Evolutionary conservation across 2,329 filamentous ascomycete species (phyloP).

Genomic region (Stagonosporopsis rhizophila): DNA sequence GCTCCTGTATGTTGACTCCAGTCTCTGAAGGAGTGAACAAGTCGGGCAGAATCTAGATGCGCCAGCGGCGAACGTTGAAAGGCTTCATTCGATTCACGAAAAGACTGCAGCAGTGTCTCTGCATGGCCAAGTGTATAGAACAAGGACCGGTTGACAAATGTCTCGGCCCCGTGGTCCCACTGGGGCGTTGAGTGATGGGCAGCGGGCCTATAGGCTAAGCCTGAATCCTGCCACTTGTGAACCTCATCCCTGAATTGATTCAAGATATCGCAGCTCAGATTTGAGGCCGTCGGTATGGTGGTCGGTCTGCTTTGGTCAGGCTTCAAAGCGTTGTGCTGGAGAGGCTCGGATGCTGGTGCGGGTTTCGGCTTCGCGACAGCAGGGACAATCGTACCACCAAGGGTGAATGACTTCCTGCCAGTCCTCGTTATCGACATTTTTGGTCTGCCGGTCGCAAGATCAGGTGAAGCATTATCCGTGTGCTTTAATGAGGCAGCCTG

Average conservation of each 20-base stretch:
- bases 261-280: conserved; percentile 38
- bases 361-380: background rate
- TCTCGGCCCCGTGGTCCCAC: conserved; percentile 23
- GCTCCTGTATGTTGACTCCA: conserved; percentile 45
- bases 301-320: background rate
- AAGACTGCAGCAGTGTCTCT: conserved; percentile 44
- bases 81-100: conserved; percentile 34
- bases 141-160: conserved; percentile 43
- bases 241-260: conserved; percentile 40
- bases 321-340: background rate
- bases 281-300: conserved; percentile 29
- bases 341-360: background rate
- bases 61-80: conserved; percentile 41
- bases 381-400: conserved; percentile 13
- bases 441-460: conserved; percentile 8
- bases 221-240: conserved; percentile 20
- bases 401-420: conserved; percentile 30
- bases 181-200: conserved; percentile 30
- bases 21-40: conserved; percentile 42
- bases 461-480: conserved; percentile 8
- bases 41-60: conserved; percentile 42
- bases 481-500: conserved; percentile 14
- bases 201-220: conserved; percentile 22
- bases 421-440: conserved; percentile 28
- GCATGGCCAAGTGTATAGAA: conserved; percentile 44